Evolutionary conservation across 75 land plant genomes (phyloP).

Genomic region (Pinus tabuliformis): DNA sequence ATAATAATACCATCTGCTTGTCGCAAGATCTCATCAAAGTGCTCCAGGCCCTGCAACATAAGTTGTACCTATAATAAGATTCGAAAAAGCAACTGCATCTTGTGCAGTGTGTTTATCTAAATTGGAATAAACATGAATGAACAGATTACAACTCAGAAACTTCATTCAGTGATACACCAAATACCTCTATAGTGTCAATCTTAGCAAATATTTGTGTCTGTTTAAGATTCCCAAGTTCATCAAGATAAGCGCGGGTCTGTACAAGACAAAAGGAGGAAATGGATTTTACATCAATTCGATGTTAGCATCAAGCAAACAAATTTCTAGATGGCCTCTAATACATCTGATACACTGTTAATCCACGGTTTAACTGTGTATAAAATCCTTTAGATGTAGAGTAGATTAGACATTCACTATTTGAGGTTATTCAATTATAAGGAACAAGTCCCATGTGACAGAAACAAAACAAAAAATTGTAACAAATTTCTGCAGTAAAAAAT

Average conservation of each 20-base stretch:
- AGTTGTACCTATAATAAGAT: background rate
- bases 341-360: background rate
- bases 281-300: background rate
- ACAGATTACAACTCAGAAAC: background rate
- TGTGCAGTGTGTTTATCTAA: background rate
- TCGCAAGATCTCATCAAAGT: constrained; percentile 88
- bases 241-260: constrained; percentile 64
- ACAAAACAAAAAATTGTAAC: background rate
- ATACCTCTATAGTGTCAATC: constrained; percentile 89
- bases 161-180: background rate
- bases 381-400: background rate
- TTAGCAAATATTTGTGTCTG: constrained; percentile 95
- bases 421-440: background rate
- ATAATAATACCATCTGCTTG: constrained; percentile 70
- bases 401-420: background rate
- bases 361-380: background rate
- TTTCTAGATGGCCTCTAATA: too few relatives aligned
- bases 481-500: background rate
- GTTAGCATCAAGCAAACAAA: too few relatives aligned
- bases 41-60: constrained; percentile 53
- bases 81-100: background rate
- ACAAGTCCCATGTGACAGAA: background rate
- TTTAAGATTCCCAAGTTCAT: constrained; percentile 59
- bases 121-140: background rate
- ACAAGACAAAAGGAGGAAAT: constrained; percentile 1